Evolutionary conservation across 495 filamentous ascomycete genomes (phyloP).

Genomic region (Talaromyces proteolyticus): DNA sequence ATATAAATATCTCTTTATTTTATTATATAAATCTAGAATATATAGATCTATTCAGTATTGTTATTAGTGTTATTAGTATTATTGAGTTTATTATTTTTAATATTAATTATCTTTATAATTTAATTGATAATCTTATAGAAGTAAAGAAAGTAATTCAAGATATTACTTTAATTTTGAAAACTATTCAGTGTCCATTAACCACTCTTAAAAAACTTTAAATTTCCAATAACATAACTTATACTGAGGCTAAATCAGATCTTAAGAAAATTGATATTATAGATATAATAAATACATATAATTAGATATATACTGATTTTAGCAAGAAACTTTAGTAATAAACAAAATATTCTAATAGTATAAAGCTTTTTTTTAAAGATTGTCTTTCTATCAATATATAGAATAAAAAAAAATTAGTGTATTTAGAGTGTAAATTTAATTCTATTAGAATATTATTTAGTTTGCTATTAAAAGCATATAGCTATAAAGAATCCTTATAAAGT

Average conservation of each 20-base stretch:
- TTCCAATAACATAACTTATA: neutral
- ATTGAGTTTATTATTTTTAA: neutral
- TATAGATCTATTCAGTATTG: conserved; percentile 5
- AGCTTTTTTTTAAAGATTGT: conserved; percentile 1
- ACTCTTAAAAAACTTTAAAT: conserved; percentile 1
- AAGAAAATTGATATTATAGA: neutral
- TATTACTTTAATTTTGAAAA: neutral
- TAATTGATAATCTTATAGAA: neutral
- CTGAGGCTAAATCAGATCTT: neutral
- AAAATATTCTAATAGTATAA: conserved; percentile 3
- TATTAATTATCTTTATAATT: neutral
- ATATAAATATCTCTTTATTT: conserved; percentile 2
- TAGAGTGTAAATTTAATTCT: neutral
- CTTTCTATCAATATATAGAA: conserved; percentile 1
- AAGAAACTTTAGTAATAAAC: neutral
- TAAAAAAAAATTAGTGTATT: neutral
- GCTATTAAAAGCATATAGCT: conserved; percentile 4
- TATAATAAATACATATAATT: neutral
- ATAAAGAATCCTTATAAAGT: neutral
- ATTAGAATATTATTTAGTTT: conserved; percentile 1
- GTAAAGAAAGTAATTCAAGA: conserved; percentile 1
- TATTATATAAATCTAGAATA: neutral
- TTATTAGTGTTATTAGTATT: conserved; percentile 1
- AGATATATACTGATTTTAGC: neutral
- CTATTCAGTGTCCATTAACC: neutral